Base-by-base conservation (phyloP, 345 rosid genomes). In the Gossypium rotundifolium region DNA sequence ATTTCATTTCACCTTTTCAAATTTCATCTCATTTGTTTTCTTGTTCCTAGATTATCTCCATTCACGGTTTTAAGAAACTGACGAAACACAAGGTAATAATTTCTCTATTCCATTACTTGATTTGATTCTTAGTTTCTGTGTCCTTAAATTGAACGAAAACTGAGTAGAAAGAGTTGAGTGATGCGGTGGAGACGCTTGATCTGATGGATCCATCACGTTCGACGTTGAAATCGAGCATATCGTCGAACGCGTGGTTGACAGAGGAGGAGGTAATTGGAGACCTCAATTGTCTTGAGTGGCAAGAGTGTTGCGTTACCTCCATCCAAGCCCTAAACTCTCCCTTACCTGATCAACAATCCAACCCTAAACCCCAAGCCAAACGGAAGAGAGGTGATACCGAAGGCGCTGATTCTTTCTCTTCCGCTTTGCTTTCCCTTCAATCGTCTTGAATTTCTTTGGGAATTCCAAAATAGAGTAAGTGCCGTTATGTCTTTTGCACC, bases 151-250 rank as follows among this genome's bases (percentile, higher is more conserved):
- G 20, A 52, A 1, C 57, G 38, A 25, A 10, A 33, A 22, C 44
- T 63, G 2, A 8, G 18, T 77, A 88, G 89, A 79, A 78, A 66
- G 80, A 20, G 57, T 12, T 84, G 44, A 46, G 12, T 13, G 85
- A 86, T 9, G 88, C 87, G 27, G 45, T 84, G 59, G 72, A 75
- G 22, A 7, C 78, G 22, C 20, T 86, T 10, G 83, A 78, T 38
- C 83, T 88, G 71, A 76, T 80, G 22, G 83, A 84, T 80, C 89
- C 85, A 12, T 80, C 83, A 11, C 88, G 91, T 18, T 86, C 89
- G 65, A 88, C 91, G n/a, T 75, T 88, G 72, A 52, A 64, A 17
- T 82, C 82, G 20, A 54, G 59, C 65, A 65, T 80, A 16, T 77
- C 84, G 3, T 58, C 91, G 0, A 22, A 48, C 46, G 79, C 81